Conservation (phyloP, 768 basidiomycete genomes). For the Hypsizygus marmoreus region DNA sequence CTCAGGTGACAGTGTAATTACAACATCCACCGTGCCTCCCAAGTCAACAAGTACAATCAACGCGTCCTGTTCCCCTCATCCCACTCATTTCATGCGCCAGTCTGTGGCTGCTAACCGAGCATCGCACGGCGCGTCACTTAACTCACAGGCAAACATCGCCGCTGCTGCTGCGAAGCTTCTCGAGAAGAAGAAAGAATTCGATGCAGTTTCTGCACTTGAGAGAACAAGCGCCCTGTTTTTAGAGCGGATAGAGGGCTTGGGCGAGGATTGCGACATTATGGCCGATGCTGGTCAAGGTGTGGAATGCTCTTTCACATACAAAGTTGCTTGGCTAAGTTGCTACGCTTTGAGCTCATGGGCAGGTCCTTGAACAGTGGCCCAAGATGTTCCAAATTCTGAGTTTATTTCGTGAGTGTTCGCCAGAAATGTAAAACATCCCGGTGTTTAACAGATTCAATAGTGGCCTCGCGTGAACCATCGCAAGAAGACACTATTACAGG, state of each 20-base stretch:
- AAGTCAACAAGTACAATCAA: conserved; percentile 19
- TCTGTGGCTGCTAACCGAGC: conserved; percentile 54
- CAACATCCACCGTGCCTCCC: too few species aligned
- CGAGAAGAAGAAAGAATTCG: conserved; percentile 83
- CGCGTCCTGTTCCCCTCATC: conserved; percentile 12
- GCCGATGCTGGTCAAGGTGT: conserved; percentile 74
- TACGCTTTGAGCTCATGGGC: conserved; percentile 58
- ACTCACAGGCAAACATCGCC: conserved; percentile 42
- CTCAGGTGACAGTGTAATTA: too few species aligned
- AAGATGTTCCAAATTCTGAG: conserved; percentile 79
- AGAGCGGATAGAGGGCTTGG: conserved; percentile 66
- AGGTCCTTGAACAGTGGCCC: conserved; percentile 80
- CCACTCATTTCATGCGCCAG: conserved; percentile 46
- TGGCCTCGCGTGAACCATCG: conserved; percentile 46
- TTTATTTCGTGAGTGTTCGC: conserved; percentile 57
- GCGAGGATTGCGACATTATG: conserved; percentile 76
- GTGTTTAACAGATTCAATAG: conserved; percentile 41
- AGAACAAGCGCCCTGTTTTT: conserved; percentile 62
- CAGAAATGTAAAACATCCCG: neutral
- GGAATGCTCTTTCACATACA: neutral
- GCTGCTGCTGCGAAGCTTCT: conserved; percentile 56
- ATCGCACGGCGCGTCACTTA: conserved; percentile 44
- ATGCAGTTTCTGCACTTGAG: conserved; percentile 74
- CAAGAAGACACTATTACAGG: conserved; percentile 22
- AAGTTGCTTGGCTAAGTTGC: conserved; percentile 4